phyloP scores from a whole-genome alignment of 768 basidiomycete species.

The Termitomyces sp. region DNA sequence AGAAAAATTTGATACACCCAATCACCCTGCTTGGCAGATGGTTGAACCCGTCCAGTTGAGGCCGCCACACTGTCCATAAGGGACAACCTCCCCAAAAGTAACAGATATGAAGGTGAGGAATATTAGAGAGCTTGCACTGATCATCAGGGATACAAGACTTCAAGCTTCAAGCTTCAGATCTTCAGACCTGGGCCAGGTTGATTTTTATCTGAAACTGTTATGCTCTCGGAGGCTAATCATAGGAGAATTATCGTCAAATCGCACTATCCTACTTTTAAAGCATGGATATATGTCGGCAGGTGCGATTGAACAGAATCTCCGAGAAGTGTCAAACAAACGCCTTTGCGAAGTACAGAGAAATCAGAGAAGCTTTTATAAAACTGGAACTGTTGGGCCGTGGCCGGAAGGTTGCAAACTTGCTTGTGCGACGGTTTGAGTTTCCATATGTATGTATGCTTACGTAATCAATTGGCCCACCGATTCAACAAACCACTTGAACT shows the following conservation, averaged over 20 bases:
- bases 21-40: conserved; percentile 26
- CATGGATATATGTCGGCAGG: conserved; percentile 5
- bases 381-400: no score
- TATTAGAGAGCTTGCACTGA: conserved; percentile 2
- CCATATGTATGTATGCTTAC: no score
- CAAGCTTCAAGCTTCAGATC: not conserved
- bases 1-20: not conserved
- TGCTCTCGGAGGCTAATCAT: not conserved
- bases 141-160: not conserved
- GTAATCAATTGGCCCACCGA: no score
- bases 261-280: not conserved
- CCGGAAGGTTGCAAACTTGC: no score
- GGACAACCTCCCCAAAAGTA: conserved; percentile 14
- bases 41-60: conserved; percentile 28
- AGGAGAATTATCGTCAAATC: not conserved
- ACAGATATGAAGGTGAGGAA: conserved; percentile 4
- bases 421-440: no score
- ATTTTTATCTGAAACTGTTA: not conserved
- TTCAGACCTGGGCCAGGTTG: not conserved
- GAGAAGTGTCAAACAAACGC: not conserved
- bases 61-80: conserved; percentile 29
- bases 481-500: no score
- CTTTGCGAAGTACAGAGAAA: not conserved
- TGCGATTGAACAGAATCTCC: not conserved
- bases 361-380: no score